These are phyloP conservation scores for Exophiala bonariae DNA, from an alignment of 2,329 filamentous ascomycete genomes.

Conservation along the genomic window DNA sequence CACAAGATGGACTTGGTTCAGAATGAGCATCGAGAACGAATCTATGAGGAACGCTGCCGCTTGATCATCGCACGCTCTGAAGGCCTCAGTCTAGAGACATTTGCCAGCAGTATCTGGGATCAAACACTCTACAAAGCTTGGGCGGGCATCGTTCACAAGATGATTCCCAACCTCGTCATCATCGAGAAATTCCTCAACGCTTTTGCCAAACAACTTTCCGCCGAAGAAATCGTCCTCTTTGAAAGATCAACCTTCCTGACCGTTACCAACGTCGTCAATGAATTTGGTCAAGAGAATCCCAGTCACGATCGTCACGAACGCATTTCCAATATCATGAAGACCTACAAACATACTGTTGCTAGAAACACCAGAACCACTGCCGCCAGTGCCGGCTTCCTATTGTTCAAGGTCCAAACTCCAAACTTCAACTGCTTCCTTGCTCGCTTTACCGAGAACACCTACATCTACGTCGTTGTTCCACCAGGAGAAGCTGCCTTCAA, in stretches of 20 bases:
- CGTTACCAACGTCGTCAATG: conserved; percentile 78
- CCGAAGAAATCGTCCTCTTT: conserved; percentile 90
- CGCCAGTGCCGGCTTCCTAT: conserved; percentile 43
- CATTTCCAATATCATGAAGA: conserved; percentile 96
- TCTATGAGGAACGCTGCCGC: conserved; percentile 81
- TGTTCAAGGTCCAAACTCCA: conserved; percentile 52
- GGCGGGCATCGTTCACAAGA: conserved; percentile 95
- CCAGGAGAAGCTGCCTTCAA: conserved; percentile 92
- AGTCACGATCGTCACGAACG: conserved; percentile 91
- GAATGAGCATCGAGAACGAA: conserved; percentile 70
- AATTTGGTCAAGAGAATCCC: conserved; percentile 62
- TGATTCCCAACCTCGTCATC: conserved; percentile 87
- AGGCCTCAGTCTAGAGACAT: conserved; percentile 76
- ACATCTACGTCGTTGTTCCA: conserved; percentile 87
- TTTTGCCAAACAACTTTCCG: conserved; percentile 81
- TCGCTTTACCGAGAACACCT: conserved; percentile 96
- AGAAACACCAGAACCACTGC: conserved; percentile 46
- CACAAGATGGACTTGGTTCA: conserved; percentile 99
- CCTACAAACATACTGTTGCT: conserved; percentile 80
- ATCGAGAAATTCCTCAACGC: conserved; percentile 85
- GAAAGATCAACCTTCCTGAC: conserved; percentile 95
- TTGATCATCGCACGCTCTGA: conserved; percentile 75
- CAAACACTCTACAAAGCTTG: conserved; percentile 97
- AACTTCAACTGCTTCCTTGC: conserved; percentile 91
- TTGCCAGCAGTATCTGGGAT: conserved; percentile 97